These are phyloP conservation scores for Rheum nobile DNA, from an alignment of 148 eudicot species.

Conservation along the genomic window DNA sequence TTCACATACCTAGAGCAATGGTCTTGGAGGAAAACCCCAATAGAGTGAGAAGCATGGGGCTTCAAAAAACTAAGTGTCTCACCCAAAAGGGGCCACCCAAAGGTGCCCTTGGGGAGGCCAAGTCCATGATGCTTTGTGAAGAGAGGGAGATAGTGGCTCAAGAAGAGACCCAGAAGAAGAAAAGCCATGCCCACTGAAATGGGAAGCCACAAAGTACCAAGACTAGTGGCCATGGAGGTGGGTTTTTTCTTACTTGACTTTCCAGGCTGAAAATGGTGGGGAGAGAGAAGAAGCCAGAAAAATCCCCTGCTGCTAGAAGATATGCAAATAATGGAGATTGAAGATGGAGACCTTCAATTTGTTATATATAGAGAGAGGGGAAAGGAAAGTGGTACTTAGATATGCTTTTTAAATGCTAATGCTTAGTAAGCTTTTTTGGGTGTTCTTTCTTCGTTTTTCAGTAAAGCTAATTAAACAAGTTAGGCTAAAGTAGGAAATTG, in stretches of 20 bases:
- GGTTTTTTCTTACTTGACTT: background rate
- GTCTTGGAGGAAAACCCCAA: constrained; percentile 38
- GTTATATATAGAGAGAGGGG: constrained; percentile 1
- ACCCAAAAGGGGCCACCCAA: constrained; percentile 59
- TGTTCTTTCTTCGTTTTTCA: background rate
- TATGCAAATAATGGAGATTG: background rate
- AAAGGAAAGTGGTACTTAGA: background rate
- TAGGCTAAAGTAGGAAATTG: background rate
- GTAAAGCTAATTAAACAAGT: constrained; percentile 5
- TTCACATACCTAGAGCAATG: constrained; percentile 46
- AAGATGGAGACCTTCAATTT: background rate
- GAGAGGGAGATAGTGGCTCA: constrained; percentile 46
- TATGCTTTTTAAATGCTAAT: background rate
- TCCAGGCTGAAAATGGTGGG: background rate
- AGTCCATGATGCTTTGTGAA: constrained; percentile 18
- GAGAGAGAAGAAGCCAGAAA: background rate
- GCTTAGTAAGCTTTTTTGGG: background rate
- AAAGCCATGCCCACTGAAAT: constrained; percentile 13
- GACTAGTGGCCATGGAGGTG: constrained; percentile 1
- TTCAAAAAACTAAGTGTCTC: constrained; percentile 48
- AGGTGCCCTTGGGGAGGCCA: constrained; percentile 36
- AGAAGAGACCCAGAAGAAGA: constrained; percentile 20
- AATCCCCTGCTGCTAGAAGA: background rate
- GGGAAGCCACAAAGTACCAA: constrained; percentile 3
- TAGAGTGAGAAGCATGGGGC: constrained; percentile 49